Base-by-base conservation (phyloP, 2,329 filamentous ascomycete species). In the Colletotrichum somersetense region DNA sequence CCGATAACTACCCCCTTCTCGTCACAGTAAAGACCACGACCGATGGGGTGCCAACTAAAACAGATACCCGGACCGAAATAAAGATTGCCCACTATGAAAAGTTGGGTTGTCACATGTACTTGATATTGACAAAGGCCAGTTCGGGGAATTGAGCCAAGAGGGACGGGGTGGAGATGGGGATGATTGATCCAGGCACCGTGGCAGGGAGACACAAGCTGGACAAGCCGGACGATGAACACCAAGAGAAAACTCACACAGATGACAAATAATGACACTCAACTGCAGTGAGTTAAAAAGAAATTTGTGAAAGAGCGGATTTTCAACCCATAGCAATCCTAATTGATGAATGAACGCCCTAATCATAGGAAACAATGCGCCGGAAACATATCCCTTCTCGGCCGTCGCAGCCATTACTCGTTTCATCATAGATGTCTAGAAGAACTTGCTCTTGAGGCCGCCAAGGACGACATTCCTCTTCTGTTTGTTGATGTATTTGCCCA, bases 401-500 rank as follows among this genome's bases (percentile, higher is more conserved):
- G 66, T 72, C 23, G 44, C 55, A 66, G 46, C 56, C 63, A 26
- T 71, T 61, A 70, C n/a, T 72, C 70, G 42, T 70, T 55, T 57
- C 30, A 12, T 69, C 53, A 33, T 46, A 53, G 35, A 30, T 40
- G 20, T 64, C 20, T 65, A 80, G 30, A 80, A 79, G 71, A 90
- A 91, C 77, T 90, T 90, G 78, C 88, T 85, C 79, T 89, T 91
- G 23, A 91, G 82, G 72, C 88, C 86, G 1, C 95, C 94, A 76
- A 97, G 83, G 18, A 97, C 85, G 75, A 96, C 85, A 74, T 93
- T 95, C 79, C 91, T 89, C 88, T 98, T 98, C 85, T 98, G 96
- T 83, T 91, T 92, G 70, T 87, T 88, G 5, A 97, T 91, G 80
- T 89, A 98, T 80, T 97, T 98, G 77, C 89, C 92, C 64, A 97